Evolutionary conservation across 108 stramenopile genomes (phyloP), one percentile per base, ranked within the genome.

Genomic region (Skeletonema grethae): DNA sequence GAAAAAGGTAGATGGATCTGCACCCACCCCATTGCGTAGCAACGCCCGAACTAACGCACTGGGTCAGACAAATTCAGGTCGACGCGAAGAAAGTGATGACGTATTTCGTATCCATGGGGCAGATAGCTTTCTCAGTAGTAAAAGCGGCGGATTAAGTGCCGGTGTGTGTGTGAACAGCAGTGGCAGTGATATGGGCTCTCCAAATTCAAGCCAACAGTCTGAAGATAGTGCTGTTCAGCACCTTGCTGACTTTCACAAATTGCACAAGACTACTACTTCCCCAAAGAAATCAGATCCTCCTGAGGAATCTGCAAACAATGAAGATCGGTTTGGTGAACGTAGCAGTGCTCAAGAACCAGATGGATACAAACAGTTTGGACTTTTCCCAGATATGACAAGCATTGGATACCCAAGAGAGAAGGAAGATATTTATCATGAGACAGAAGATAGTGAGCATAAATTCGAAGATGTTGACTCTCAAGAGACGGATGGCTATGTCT

Each of bases 61-160:
- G 16, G 38, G 30, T 53, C 13, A 43, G 46, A 4, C 65, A 48
- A 34, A 7, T 24, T 32, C 45, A 30, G 13, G 18, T 24, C 39
- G 43, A 43, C 39, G 39, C 12, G 36, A 15, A 28, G 63, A 20
- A 39, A 57, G 57, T 56, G 41, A 39, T 58, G 57, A 69, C 24
- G 59, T 69, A 35, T 69, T 69, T 69, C 57, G 67, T 22, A 59
- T 69, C 9, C 57, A 69, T 41, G 67, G 57, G 7, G n/a, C 67
- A 12, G 67, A 69, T 58, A 69, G 67, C 28, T 36, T 55, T 20
- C 18, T 58, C 12, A 41, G 67, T 58, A 58, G 57, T 15, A 56
- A 48, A 34, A 48, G 50, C 38, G 67, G 67, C n/a, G 56, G 12
- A 12, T 11, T 29, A 10, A 29, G 57, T 57, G 28, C 28, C 20